Evolutionary conservation across 768 basidiomycete species (phyloP), one percentile per base, ranked within the genome.

Genomic region (Boletales sp.): DNA sequence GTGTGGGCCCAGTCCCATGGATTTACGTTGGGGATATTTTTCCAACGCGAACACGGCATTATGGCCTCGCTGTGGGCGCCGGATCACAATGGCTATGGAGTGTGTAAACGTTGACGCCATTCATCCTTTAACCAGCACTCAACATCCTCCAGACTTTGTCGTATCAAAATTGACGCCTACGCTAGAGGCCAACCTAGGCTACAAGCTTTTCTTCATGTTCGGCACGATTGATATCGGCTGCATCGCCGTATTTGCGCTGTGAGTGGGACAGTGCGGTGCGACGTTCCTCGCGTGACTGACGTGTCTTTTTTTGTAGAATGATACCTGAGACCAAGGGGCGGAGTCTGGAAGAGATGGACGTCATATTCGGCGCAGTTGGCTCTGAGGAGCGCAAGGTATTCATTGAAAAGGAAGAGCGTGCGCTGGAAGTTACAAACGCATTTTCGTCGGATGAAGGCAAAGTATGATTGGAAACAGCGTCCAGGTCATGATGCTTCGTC

Each of bases 71-170:
- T 0, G 68, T 82, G 5, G 91, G 84, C 0, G 84, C 85, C 49
- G 81, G 82, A 14, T 82, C 87, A 4, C 91, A 93, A 49, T 92
- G 90, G 90, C 68, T 93, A 8, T 90, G 79, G 78, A 90, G 85
- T 86, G 57, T 47, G 81, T 39, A 11, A 25, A 25, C 38, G 19
- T 4, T 14, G 33, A 34, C 9, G 11, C 11, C 14, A 5, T 14
- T 34, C 14, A 11, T 34, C 14, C 9, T 25, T 25, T 5, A 25
- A 5, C 21, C 14, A 14, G 33, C 33, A 34, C 33, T 34, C 9
- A 34, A 11, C 9, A 5, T 34, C 33, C 14, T 37, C 15, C 50
- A 86, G 85, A 86, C 66, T 89, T 88, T 54, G 80, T 84, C 47
- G 75, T 90, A n/a, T 74, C 84, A 4, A 87, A 87, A 68, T 75